These are phyloP conservation scores for Metschnikowia vanudenii DNA, from an alignment of 805 yeast genomes.

Conservation along the genomic window DNA sequence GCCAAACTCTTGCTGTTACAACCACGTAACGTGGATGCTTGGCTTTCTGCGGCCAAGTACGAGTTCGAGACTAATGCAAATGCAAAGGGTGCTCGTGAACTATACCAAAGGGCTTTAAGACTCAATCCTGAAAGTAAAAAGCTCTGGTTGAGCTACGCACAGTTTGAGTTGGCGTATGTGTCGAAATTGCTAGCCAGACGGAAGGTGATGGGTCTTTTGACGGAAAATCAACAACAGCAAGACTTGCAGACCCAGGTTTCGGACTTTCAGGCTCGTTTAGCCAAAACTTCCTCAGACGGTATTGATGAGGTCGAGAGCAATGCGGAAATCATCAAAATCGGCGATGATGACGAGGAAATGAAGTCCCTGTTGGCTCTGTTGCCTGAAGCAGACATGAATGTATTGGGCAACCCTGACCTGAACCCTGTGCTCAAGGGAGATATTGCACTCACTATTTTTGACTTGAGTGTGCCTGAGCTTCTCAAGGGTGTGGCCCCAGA, in stretches of 20 bases:
- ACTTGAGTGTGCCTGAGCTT: conserved; percentile 34
- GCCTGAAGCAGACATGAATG: conserved; percentile 84
- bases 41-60: conserved; percentile 94
- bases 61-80: conserved; percentile 88
- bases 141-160: conserved; percentile 84
- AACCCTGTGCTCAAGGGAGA: conserved; percentile 66
- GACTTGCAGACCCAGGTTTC: conserved; percentile 38
- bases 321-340: conserved; percentile 43
- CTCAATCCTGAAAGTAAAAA: conserved; percentile 71
- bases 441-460: conserved; percentile 43
- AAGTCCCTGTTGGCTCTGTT: conserved; percentile 64
- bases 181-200: conserved; percentile 83
- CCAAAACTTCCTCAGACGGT: conserved; percentile 19
- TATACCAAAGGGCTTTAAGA: conserved; percentile 81
- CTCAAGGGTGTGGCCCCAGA: conserved; percentile 26
- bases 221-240: conserved; percentile 64
- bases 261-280: conserved; percentile 23
- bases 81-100: conserved; percentile 81
- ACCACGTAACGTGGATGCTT: conserved; percentile 85
- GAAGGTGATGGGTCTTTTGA: conserved; percentile 72
- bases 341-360: conserved; percentile 44
- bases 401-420: conserved; percentile 82
- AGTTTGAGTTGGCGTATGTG: conserved; percentile 82
- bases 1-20: conserved; percentile 78
- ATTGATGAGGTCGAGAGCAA: conserved; percentile 21